Conservation (phyloP, 441 rosid species). For the Geranium incanum region DNA sequence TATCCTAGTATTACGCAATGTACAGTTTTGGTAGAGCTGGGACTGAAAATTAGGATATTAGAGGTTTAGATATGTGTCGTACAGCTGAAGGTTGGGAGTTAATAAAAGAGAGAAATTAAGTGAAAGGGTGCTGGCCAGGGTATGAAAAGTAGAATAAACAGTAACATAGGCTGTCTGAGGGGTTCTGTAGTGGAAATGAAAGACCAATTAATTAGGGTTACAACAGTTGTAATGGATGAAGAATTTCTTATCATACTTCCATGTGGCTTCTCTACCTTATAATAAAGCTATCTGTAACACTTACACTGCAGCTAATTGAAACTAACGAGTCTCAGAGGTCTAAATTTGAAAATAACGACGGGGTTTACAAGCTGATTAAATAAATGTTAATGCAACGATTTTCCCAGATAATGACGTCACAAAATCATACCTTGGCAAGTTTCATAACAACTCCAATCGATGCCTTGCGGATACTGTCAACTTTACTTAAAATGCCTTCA, state of each 20-base stretch:
- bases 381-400: neutral
- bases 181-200: neutral
- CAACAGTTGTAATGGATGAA: neutral
- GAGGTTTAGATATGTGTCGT: neutral
- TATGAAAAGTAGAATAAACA: neutral
- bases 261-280: neutral
- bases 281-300: neutral
- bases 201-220: neutral
- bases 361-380: neutral
- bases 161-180: neutral
- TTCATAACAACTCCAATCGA: conserved; percentile 96
- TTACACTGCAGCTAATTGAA: neutral
- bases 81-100: neutral
- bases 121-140: neutral
- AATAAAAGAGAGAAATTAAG: neutral
- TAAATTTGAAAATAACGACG: neutral
- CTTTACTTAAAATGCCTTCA: conserved; percentile 92
- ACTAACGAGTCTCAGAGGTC: neutral
- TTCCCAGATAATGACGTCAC: conserved; percentile 17
- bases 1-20: neutral
- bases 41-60: neutral
- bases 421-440: conserved; percentile 71
- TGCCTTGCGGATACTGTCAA: conserved; percentile 76
- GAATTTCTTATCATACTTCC: conserved; percentile 1
- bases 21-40: neutral